Base-by-base conservation (phyloP, 1,284 basidiomycete genomes). In the Leccinum pallidistipes region DNA sequence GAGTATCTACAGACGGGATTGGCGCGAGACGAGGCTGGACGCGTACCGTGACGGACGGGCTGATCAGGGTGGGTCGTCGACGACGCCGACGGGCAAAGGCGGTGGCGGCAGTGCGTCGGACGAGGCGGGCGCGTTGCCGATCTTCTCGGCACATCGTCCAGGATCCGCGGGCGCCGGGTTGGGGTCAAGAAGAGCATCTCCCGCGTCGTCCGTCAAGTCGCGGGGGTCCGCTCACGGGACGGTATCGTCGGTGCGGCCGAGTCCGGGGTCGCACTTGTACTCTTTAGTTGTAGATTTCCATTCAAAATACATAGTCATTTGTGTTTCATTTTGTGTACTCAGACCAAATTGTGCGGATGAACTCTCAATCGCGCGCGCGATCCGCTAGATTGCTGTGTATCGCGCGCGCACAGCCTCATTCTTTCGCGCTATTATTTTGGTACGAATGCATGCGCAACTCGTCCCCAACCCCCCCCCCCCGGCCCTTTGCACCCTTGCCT, bases 1-100 rank as follows among this genome's bases (percentile, higher is more conserved):
- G 68, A 86, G 80, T 61, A 67, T 91, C 2, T 91, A 90, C 72
- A 79, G 81, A 62, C 80, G 90, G 24, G 90, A 92, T 71, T 92
- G 88, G 88, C 79, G 87, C 38, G 90, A 91, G 74, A 83, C 85
- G 12, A 74, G 83, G n/a, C 64, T 81, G 36, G 63, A 68, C 4
- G 65, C 69, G 29, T 63, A 61, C 11, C 64, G 67, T 29, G 75
- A 66, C 50, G 62, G 54, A 38, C 61, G 63, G 7, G 53, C 27
- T 3, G 63, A 63, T 3, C 57, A 58, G 12, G 27, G 32, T 0
- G 34, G 10, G 34, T 53, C 60, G 50, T 29, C 14, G 47, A 24
- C 4, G 47, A 24, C 24, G 49, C 56, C 47, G 60, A 58, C 12
- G 27, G 56, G 53, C 14, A 76, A 68, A 54, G 69, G 75, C 14